phyloP scores from a whole-genome alignment of 1,284 basidiomycete genomes.

The Boletus sp. region DNA sequence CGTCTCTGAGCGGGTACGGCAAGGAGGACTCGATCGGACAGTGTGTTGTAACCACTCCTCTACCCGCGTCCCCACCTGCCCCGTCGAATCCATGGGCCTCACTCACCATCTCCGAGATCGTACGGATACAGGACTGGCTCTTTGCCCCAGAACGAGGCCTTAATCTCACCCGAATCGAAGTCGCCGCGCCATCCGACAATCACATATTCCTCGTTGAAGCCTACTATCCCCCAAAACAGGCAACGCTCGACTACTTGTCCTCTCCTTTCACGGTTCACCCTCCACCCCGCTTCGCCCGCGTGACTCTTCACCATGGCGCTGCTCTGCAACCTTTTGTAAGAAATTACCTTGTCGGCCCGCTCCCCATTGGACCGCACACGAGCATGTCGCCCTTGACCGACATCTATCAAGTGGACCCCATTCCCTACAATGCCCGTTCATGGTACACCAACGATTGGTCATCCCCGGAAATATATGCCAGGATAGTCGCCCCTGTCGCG shows the following conservation, averaged over 20 bases:
- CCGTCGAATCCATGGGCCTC: constrained; percentile 53
- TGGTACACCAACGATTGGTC: constrained; percentile 44
- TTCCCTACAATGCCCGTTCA: constrained; percentile 56
- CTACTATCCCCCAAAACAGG: constrained; percentile 52
- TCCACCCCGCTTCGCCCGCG: constrained; percentile 47
- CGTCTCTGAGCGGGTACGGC: background rate
- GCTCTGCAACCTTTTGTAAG: constrained; percentile 46
- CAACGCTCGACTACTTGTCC: constrained; percentile 53
- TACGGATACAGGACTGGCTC: constrained; percentile 52
- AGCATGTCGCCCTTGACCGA: constrained; percentile 46
- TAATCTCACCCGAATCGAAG: constrained; percentile 49
- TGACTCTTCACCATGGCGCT: constrained; percentile 58
- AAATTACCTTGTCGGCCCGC: constrained; percentile 61
- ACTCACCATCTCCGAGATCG: constrained; percentile 49
- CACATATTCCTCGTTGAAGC: constrained; percentile 53
- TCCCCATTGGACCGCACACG: constrained; percentile 48
- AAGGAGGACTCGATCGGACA: constrained; percentile 27
- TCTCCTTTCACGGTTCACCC: constrained; percentile 27
- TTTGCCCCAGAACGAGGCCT: constrained; percentile 45
- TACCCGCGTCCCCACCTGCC: constrained; percentile 44
- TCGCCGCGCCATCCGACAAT: constrained; percentile 48
- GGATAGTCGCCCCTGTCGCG: constrained; percentile 39
- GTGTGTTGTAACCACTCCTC: constrained; percentile 42
- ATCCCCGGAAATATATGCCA: constrained; percentile 36
- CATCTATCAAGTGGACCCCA: constrained; percentile 53